phyloP scores from a whole-genome alignment of 164 flowering plant species.

The Vitis rotundifolia region DNA sequence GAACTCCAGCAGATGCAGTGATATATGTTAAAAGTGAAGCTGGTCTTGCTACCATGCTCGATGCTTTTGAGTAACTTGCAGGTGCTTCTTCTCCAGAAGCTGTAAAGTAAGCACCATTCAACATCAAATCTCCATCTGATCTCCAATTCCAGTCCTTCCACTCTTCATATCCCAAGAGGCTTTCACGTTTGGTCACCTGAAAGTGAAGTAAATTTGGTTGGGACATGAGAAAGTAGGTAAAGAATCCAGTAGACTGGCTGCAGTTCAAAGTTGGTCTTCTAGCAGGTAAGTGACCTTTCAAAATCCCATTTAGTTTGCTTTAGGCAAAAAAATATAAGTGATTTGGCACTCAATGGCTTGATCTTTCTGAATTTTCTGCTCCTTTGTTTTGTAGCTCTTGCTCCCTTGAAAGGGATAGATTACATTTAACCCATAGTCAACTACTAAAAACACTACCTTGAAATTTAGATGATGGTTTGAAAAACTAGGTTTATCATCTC shows the following conservation, averaged over 20 bases:
- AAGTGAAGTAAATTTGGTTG: background rate
- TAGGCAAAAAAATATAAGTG: too few species aligned
- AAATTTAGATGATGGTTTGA: too few species aligned
- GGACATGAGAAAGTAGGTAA: too few species aligned
- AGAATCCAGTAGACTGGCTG: background rate
- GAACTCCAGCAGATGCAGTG: slow-evolving; percentile 24
- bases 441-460: too few species aligned
- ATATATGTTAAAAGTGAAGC: slow-evolving; percentile 19
- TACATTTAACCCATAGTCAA: too few species aligned
- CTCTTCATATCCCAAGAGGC: slow-evolving; percentile 8
- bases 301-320: too few species aligned
- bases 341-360: too few species aligned
- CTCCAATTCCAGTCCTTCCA: slow-evolving; percentile 44
- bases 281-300: too few species aligned
- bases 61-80: slow-evolving; percentile 25
- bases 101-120: slow-evolving; percentile 33
- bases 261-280: background rate
- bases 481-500: too few species aligned
- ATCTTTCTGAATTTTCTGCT: too few species aligned
- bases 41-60: slow-evolving; percentile 35
- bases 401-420: too few species aligned
- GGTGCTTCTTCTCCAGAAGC: slow-evolving; percentile 27
- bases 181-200: slow-evolving; percentile 30
- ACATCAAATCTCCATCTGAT: slow-evolving; percentile 33
- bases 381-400: too few species aligned